Conservation (phyloP, 805 yeast genomes). For the Wickerhamiella galacta region DNA sequence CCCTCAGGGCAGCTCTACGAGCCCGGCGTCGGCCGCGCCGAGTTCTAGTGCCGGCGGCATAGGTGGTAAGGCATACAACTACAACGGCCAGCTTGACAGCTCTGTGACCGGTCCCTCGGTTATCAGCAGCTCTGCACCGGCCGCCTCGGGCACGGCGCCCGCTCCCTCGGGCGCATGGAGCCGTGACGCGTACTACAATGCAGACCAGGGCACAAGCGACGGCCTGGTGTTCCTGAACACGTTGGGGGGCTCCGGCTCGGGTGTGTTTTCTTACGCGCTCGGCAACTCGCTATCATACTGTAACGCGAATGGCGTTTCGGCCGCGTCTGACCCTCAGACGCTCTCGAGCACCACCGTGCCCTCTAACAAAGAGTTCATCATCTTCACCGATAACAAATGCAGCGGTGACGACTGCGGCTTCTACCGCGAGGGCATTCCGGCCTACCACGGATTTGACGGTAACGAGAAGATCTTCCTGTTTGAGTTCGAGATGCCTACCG, state of each 20-base stretch:
- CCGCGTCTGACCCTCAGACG: constrained; percentile 51
- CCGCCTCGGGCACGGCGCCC: constrained; percentile 21
- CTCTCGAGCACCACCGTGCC: constrained; percentile 50
- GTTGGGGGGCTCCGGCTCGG: constrained; percentile 68
- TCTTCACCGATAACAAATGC: constrained; percentile 43
- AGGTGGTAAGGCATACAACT: constrained; percentile 13
- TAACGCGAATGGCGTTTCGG: constrained; percentile 59
- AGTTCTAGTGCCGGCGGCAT: too few relatives aligned
- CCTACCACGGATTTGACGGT: constrained; percentile 90
- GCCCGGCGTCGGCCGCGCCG: too few relatives aligned
- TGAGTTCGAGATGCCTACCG: constrained; percentile 87
- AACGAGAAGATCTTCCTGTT: constrained; percentile 69
- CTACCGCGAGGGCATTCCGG: constrained; percentile 74
- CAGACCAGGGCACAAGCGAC: constrained; percentile 47
- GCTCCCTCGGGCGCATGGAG: constrained; percentile 43
- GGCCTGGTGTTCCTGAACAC: constrained; percentile 75
- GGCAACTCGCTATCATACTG: constrained; percentile 87
- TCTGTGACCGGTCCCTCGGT: constrained; percentile 16
- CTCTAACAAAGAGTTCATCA: constrained; percentile 65
- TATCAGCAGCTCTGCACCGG: constrained; percentile 10
- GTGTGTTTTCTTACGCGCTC: constrained; percentile 69
- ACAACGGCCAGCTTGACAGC: constrained; percentile 13
- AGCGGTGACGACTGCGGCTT: constrained; percentile 50
- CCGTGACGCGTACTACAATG: constrained; percentile 54
- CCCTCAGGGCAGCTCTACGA: too few relatives aligned